Evolutionary conservation across 768 basidiomycete species (phyloP).

Genomic region (Solioccasus polychromus): DNA sequence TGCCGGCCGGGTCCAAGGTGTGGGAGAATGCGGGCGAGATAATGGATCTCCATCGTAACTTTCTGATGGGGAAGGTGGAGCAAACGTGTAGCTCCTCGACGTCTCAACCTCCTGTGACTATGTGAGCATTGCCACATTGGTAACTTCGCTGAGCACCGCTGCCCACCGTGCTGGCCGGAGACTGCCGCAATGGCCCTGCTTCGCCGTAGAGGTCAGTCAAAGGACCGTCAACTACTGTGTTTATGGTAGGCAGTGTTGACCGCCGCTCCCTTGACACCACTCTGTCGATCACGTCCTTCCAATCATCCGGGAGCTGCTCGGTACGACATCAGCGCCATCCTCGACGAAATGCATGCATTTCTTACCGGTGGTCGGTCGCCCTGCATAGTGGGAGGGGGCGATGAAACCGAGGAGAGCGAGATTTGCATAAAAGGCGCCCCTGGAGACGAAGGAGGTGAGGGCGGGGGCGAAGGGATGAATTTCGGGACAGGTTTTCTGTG

Average conservation of each 20-base stretch:
- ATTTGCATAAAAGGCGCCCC: conserved; percentile 33
- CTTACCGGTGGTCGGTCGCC: conserved; percentile 34
- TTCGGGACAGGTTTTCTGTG: conserved; percentile 70
- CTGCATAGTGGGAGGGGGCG: conserved; percentile 13
- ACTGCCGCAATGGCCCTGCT: conserved; percentile 30
- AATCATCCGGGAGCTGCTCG: conserved; percentile 33
- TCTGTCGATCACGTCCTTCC: conserved; percentile 35
- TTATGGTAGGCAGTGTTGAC: conserved; percentile 31
- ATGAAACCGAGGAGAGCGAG: conserved; percentile 27
- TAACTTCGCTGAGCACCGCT: conserved; percentile 24
- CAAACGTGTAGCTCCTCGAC: conserved; percentile 29
- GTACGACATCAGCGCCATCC: conserved; percentile 5
- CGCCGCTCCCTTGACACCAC: conserved; percentile 31
- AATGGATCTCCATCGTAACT: conserved; percentile 33
- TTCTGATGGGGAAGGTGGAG: conserved; percentile 35
- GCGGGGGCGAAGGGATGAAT: conserved; percentile 64
- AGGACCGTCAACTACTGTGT: conserved; percentile 29
- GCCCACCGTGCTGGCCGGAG: conserved; percentile 34
- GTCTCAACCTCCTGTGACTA: conserved; percentile 32
- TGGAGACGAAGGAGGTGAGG: conserved; percentile 35
- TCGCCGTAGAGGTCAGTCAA: conserved; percentile 25
- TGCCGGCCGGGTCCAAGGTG: conserved; percentile 29
- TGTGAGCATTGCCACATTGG: conserved; percentile 24
- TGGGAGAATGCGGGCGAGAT: conserved; percentile 35
- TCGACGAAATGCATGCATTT: neutral